Base-by-base conservation (phyloP, 768 basidiomycete genomes). In the Leccinum disarticulatum region DNA sequence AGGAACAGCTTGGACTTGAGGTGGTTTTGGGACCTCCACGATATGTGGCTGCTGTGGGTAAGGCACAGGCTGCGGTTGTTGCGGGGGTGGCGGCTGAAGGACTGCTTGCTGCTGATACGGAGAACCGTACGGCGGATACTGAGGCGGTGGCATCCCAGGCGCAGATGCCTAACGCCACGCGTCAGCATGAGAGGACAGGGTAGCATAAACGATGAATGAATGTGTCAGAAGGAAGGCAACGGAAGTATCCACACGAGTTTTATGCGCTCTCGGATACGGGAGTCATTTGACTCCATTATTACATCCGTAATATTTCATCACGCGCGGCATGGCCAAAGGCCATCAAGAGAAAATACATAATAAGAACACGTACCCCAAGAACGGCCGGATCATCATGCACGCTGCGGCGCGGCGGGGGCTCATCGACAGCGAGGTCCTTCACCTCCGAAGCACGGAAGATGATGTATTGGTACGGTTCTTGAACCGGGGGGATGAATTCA, bases 361-460 rank as follows among this genome's bases (percentile, higher is more conserved):
- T 54, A 57, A 61, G 36, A 74, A 74, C 51, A 81, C 86, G 76
- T 70, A 89, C 90, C 65, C 88, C 90, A 52, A 93, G 79, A 15
- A 93, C 88, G 7, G 91, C 91, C 6, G 91, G 92, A 73, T 93
- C 91, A 68, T 91, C 88, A 60, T 88, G 88, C 15, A 92, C 86
- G 66, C 82, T 90, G 53, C 85, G 80, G 38, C 80, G 75, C 0
- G 81, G 77, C 31, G 76, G 61, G 1, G 83, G 81, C 60, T 91
- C 88, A 66, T 94, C 91, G 14, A 94, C 90, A 28, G 88, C 81
- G n/a, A 93, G 80, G 69, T 94, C 91, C 68, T 93, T 93, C 61
- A 93, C 91, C 74, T 94, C 91, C 3, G 90, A 90, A 7, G 91
- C 91, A 55, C 90, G 90, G 76, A 95, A 95, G 63, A 95, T 90